Conservation (phyloP, 163 green algal species). For the Chlorella variabilis region DNA sequence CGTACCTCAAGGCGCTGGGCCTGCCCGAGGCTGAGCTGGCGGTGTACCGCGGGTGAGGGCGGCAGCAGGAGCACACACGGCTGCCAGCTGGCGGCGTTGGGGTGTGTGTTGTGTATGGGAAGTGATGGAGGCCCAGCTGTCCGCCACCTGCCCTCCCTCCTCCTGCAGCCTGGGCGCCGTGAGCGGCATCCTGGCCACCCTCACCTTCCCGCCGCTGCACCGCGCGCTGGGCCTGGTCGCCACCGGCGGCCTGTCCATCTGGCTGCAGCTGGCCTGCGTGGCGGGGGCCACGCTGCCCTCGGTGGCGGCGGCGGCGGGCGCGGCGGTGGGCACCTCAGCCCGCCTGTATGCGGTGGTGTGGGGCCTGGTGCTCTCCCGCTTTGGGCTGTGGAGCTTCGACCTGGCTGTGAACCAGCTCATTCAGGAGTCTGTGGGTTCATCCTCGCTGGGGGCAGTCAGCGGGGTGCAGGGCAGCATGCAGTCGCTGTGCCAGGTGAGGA, state of each 20-base stretch:
- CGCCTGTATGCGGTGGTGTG: slow-evolving; percentile 62
- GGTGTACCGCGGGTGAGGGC: slow-evolving; percentile 59
- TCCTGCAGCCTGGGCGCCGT: slow-evolving; percentile 68
- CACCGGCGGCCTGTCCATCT: slow-evolving; percentile 54
- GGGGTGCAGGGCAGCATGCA: slow-evolving; percentile 82
- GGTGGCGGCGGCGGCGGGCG: not conserved
- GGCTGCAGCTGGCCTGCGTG: slow-evolving; percentile 58
- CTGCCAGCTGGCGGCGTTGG: not conserved
- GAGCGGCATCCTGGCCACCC: slow-evolving; percentile 72
- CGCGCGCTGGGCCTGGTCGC: slow-evolving; percentile 43
- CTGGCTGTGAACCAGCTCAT: slow-evolving; percentile 82
- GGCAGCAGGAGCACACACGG: not conserved
- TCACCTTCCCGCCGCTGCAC: slow-evolving; percentile 68
- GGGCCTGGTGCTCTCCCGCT: slow-evolving; percentile 74
- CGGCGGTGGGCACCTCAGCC: not conserved
- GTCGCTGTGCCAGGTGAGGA: slow-evolving; percentile 57
- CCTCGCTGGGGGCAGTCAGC: slow-evolving; percentile 67
- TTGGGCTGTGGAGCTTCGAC: slow-evolving; percentile 86
- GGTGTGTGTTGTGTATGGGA: not conserved
- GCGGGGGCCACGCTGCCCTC: slow-evolving; percentile 33
- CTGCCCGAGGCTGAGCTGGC: slow-evolving; percentile 67
- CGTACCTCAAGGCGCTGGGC: slow-evolving; percentile 74
- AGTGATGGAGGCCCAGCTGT: too few relatives aligned
- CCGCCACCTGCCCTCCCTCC: too few relatives aligned
- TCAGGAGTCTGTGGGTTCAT: slow-evolving; percentile 69